Conservation (phyloP, 2,329 filamentous ascomycete genomes). For the Colletotrichum coccodes region DNA sequence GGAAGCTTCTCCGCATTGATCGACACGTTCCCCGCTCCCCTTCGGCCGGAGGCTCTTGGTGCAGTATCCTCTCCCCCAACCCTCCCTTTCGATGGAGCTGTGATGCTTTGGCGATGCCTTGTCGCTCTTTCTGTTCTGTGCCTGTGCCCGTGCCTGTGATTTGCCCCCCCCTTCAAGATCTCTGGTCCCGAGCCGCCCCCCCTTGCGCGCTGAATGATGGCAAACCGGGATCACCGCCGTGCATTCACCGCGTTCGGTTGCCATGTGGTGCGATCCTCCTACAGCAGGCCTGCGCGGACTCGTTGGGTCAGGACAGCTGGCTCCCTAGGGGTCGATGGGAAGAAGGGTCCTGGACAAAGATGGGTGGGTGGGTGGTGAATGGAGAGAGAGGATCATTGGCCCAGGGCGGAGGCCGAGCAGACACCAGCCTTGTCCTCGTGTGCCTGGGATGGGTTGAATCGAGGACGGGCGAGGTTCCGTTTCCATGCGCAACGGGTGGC, state of each 20-base stretch:
- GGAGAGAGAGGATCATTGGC: not conserved
- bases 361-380: not conserved
- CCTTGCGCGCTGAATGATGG: conserved; percentile 8
- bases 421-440: not conserved
- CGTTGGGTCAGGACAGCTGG: not conserved
- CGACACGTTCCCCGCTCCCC: conserved; percentile 28
- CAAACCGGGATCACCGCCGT: conserved; percentile 24
- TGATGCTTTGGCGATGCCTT: not conserved
- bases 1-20: conserved; percentile 34
- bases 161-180: conserved; percentile 15
- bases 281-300: not conserved
- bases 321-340: not conserved
- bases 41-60: conserved; percentile 25
- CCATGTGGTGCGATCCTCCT: conserved; percentile 22
- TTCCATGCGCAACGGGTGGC: conserved; percentile 12
- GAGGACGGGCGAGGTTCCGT: conserved; percentile 23
- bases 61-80: not conserved
- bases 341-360: not conserved
- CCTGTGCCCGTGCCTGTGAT: conserved; percentile 2
- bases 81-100: not conserved
- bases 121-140: not conserved
- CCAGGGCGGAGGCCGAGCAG: not conserved
- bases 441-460: conserved; percentile 16
- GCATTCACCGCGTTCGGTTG: conserved; percentile 13
- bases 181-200: conserved; percentile 20